Evolutionary conservation across 164 flowering plant genomes (phyloP), one percentile per base, ranked within the genome.

Genomic region (Chimonanthus salicifolius): DNA sequence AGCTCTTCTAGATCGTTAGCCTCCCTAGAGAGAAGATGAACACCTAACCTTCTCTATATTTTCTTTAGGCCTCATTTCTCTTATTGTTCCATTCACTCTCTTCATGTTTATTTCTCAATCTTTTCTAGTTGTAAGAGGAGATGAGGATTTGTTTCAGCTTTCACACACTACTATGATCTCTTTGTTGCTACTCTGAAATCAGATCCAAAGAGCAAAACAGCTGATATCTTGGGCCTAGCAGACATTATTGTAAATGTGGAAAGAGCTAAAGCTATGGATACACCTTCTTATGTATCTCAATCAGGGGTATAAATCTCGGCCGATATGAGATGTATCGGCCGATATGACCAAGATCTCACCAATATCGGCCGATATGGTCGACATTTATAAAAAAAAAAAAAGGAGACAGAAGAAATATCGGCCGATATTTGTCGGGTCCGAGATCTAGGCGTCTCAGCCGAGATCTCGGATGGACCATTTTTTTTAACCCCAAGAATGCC

Each of bases 211-310:
- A 89, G 92, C 73, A 18, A 70, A 0, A 78, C 71, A 8, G 82
- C 90, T 7, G 94, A 91, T 78, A 74, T 85, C 16, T 85, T 79
- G 68, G 91, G 90, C 2, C 72, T 91, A 9, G 92, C 97, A 3
- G 9, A 66, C 0, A 88, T 87, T 48, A 85, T 88, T 87, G 82
- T 84, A 2, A 84, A 82, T 0, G 46, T 82, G 10, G 94, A 84
- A 4, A 67, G 78, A 15, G 78, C 82, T 1, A 86, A 86, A 65
- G 89, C 94, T 58, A 83, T n/a, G n/a, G 80, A 84, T 67, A 84
- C 90, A 0, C 76, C 81, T n/a, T 49, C 87, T 0, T 88, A 79
- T 74, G 71, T 91, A 33, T 82, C 91, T 7, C 81, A 82, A 11
- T 5, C 81, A 1, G n/a, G n/a, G n/a, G n/a, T n/a, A n/a, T n/a